These are phyloP conservation scores for Candida silvatica DNA, from an alignment of 805 yeast genomes.

Conservation along the genomic window DNA sequence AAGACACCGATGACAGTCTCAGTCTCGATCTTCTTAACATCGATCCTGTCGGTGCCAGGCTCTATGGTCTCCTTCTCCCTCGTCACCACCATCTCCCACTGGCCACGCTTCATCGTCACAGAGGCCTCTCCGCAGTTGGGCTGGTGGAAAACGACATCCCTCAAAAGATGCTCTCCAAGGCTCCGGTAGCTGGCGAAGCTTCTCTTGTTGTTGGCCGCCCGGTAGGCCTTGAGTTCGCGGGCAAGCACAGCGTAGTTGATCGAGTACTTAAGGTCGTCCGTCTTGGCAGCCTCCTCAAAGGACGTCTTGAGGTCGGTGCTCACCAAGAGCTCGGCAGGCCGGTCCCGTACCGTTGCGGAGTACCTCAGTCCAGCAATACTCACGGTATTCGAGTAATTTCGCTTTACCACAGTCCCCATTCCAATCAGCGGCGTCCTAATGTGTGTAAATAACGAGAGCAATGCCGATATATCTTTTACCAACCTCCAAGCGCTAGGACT, in stretches of 20 bases:
- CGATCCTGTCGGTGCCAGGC: constrained; percentile 12
- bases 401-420: neutral
- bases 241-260: constrained; percentile 85
- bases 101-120: constrained; percentile 6
- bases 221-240: constrained; percentile 46
- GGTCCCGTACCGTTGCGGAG: constrained; percentile 8
- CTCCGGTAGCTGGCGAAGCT: constrained; percentile 35
- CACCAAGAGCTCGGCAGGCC: constrained; percentile 7
- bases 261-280: constrained; percentile 76
- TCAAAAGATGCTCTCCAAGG: constrained; percentile 19
- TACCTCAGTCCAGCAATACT: constrained; percentile 41
- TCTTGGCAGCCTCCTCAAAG: constrained; percentile 63
- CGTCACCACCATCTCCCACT: neutral
- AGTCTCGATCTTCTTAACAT: constrained; percentile 44
- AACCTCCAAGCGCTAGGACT: no score
- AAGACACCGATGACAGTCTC: constrained; percentile 88
- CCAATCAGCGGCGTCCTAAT: constrained; percentile 4
- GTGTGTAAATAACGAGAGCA: no score
- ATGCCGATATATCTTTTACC: no score
- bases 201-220: constrained; percentile 31
- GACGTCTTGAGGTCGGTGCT: constrained; percentile 56
- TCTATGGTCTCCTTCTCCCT: neutral
- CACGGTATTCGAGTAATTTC: constrained; percentile 30
- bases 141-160: constrained; percentile 12
- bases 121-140: constrained; percentile 11